phyloP scores from a whole-genome alignment of 1,139 yeast species.

The Zygotorulaspora mrakii region DNA sequence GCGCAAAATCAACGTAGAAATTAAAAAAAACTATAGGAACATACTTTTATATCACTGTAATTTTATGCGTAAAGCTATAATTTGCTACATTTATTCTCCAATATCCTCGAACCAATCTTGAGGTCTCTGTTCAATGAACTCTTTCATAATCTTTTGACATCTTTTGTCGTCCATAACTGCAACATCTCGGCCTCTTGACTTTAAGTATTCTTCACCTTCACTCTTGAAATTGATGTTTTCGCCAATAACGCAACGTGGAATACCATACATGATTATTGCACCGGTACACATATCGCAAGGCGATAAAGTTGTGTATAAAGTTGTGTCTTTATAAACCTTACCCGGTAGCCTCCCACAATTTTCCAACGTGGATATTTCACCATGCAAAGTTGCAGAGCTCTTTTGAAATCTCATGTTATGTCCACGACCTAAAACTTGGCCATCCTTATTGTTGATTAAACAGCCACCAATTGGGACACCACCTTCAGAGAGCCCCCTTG shows the following conservation, averaged over 20 bases:
- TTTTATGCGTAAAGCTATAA: not conserved
- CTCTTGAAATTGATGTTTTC: slow-evolving; percentile 80
- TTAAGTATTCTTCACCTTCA: slow-evolving; percentile 67
- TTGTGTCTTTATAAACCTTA: slow-evolving; percentile 60
- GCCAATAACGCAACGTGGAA: slow-evolving; percentile 81
- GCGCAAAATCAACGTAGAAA: slow-evolving; percentile 3
- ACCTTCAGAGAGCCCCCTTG: slow-evolving; percentile 67
- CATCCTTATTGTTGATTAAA: slow-evolving; percentile 64
- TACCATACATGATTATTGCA: slow-evolving; percentile 82
- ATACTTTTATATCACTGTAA: slow-evolving; percentile 4
- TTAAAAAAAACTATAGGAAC: not conserved
- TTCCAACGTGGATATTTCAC: slow-evolving; percentile 84
- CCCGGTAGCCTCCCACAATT: slow-evolving; percentile 84
- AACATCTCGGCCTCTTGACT: slow-evolving; percentile 67
- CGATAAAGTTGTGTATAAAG: slow-evolving; percentile 84
- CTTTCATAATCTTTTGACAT: slow-evolving; percentile 70
- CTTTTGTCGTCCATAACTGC: slow-evolving; percentile 60
- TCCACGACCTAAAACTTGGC: slow-evolving; percentile 77
- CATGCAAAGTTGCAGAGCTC: slow-evolving; percentile 76
- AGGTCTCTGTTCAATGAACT: slow-evolving; percentile 75
- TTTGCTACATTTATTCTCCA: slow-evolving; percentile 46
- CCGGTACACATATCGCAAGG: slow-evolving; percentile 97
- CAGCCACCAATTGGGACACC: slow-evolving; percentile 91
- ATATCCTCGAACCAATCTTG: slow-evolving; percentile 87
- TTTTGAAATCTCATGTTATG: slow-evolving; percentile 87